A percentile compares a stretch with the other conserved stretches of the same genome.
Evolutionary conservation across 768 basidiomycete species (phyloP).

Genomic region (Xanthoconium stramineum): DNA sequence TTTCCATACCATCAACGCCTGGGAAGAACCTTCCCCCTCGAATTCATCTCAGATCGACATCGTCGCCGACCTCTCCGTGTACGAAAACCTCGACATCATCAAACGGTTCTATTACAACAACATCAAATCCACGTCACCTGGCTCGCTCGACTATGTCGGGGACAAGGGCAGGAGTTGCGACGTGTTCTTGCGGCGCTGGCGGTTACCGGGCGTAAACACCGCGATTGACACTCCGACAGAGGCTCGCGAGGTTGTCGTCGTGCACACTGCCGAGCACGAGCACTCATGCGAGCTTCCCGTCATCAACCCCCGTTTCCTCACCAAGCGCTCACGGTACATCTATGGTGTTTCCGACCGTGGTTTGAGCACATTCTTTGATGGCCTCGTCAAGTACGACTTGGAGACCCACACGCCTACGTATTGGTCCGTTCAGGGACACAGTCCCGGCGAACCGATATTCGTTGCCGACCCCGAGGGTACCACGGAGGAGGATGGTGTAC

Average conservation of each 20-base stretch:
- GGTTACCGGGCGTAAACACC: constrained; percentile 25
- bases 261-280: constrained; percentile 22
- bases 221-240: constrained; percentile 13
- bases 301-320: constrained; percentile 31
- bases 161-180: constrained; percentile 18
- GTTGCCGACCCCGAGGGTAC: constrained; percentile 28
- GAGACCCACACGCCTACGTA: constrained; percentile 18
- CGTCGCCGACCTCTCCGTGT: constrained; percentile 35
- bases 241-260: constrained; percentile 16
- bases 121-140: constrained; percentile 26
- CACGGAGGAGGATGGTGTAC: constrained; percentile 36
- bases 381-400: constrained; percentile 36
- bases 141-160: constrained; percentile 24
- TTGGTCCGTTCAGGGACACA: constrained; percentile 31
- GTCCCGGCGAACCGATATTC: constrained; percentile 38
- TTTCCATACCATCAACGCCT: constrained; percentile 41
- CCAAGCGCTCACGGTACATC: constrained; percentile 32
- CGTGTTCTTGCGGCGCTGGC: constrained; percentile 30
- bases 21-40: constrained; percentile 27
- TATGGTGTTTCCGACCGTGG: constrained; percentile 29
- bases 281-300: constrained; percentile 36
- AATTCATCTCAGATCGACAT: constrained; percentile 30
- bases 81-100: constrained; percentile 32
- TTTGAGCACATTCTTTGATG: constrained; percentile 33
- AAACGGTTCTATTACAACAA: constrained; percentile 31